A percentile compares a stretch with the other conserved stretches of the same genome.
Evolutionary conservation across 2,329 filamentous ascomycete genomes (phyloP).

Genomic region (Colletotrichum theobromicola): DNA sequence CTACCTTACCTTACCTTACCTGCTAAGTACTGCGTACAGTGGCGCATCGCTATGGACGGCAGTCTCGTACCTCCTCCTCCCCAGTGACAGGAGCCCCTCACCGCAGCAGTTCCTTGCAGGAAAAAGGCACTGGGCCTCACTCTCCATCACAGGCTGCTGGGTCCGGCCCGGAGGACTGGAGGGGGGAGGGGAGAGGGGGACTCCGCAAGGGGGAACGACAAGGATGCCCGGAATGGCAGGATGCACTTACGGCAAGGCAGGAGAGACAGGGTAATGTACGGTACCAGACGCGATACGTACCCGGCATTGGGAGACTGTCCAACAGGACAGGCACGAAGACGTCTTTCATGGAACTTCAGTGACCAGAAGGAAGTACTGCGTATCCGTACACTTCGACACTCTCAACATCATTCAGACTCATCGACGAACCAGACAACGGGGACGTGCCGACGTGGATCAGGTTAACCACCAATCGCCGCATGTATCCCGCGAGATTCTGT

Average conservation of each 20-base stretch:
- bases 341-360: background rate
- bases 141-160: background rate
- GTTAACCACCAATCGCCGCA: background rate
- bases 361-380: too few relatives aligned
- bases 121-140: background rate
- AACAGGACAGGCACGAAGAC: background rate
- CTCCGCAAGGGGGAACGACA: background rate
- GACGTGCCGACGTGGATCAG: background rate
- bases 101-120: background rate
- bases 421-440: background rate
- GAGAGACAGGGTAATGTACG: background rate
- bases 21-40: too few relatives aligned
- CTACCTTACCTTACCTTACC: too few relatives aligned
- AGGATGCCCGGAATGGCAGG: background rate
- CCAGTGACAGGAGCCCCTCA: background rate
- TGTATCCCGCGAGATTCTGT: background rate
- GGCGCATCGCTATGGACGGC: background rate
- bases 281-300: background rate
- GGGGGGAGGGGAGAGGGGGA: background rate
- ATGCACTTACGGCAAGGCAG: background rate
- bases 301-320: background rate
- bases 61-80: background rate
- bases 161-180: background rate
- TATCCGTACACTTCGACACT: background rate
- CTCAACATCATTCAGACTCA: background rate